Evolutionary conservation across 352 stramenopile species (phyloP), one percentile per base, ranked within the genome.

Genomic region (Peronospora tabacina): DNA sequence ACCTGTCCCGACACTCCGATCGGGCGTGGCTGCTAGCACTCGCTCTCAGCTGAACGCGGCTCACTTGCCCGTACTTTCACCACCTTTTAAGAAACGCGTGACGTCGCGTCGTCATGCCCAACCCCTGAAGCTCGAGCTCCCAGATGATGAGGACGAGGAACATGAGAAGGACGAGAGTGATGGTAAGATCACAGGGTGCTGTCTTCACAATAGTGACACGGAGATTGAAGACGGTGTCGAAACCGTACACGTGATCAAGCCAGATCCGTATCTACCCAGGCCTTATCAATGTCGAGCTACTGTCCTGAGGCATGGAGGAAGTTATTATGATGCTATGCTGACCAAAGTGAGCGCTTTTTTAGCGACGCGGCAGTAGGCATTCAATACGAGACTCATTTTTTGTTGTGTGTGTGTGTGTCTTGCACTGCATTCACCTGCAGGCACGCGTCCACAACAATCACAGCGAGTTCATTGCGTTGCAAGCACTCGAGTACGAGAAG

Each of bases 401-500:
- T n/a, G 55, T 22, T 62, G 12, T 54, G 39, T 44, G 13, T 61
- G 17, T 67, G n/a, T 56, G 39, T 44, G 13, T 49, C 32, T 9
- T 53, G 38, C 15, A 37, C n/a, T 35, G 26, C 44, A 42, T 32
- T 32, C 20, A 13, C 20, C 1, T 43, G 38, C 46, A 85, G 75
- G 73, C 73, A 11, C 66, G 71, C 33, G 67, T 87, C 19, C 64
- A 78, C 41, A 58, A 81, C 43, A 70, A 81, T 45, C 64, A 79
- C 43, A 84, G 71, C 57, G 76, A 87, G 40, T 87, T 85, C 39
- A 70, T 82, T 30, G 66, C 71, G 36, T 44, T 87, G 7, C 76
- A 87, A 49, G 76, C 66, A 44, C 61, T 87, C 11, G 56, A 72
- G 50, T 63, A 72, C 32, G 64, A 70, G 2, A 45, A 55, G 6